Percentiles rank a stretch among this genome's conserved stretches.
phyloP scores from a whole-genome alignment of 176 grass and related monocot species.

The Musa acuminata region DNA sequence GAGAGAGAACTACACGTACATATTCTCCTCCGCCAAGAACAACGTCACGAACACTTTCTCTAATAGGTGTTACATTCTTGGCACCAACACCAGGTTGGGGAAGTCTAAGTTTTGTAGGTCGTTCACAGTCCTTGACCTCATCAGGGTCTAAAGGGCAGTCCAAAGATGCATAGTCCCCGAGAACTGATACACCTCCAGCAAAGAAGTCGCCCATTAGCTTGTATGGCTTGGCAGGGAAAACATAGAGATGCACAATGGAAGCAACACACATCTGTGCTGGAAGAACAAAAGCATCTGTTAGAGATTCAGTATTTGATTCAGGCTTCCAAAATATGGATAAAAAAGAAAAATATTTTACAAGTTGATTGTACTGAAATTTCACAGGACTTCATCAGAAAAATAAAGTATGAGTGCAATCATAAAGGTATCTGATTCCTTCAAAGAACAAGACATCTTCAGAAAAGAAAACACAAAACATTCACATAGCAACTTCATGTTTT shows the following conservation, averaged over 20 bases:
- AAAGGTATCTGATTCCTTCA: too few species aligned
- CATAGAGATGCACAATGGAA: conserved; percentile 71
- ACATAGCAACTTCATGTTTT: too few species aligned
- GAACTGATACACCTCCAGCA: conserved; percentile 48
- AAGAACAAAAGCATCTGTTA: conserved; percentile 14
- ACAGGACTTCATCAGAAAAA: too few species aligned
- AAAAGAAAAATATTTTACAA: too few species aligned
- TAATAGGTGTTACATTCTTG: conserved; percentile 45
- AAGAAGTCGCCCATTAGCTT: conserved; percentile 55
- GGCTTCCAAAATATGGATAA: not conserved
- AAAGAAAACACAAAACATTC: not conserved
- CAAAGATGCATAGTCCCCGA: conserved; percentile 73
- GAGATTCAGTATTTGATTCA: not conserved
- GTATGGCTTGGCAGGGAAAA: conserved; percentile 77
- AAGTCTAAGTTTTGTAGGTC: conserved; percentile 53
- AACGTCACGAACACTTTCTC: conserved; percentile 76
- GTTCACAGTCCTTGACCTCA: conserved; percentile 70
- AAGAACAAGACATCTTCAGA: too few species aligned
- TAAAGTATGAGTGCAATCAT: too few species aligned
- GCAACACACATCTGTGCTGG: conserved; percentile 71
- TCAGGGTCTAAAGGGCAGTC: conserved; percentile 69
- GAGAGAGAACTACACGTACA: conserved; percentile 28
- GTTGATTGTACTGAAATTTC: too few species aligned
- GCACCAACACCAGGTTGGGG: conserved; percentile 31
- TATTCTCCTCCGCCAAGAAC: conserved; percentile 73